Conservation (phyloP, 2,329 filamentous ascomycete genomes). For the Fusarium sp. region DNA sequence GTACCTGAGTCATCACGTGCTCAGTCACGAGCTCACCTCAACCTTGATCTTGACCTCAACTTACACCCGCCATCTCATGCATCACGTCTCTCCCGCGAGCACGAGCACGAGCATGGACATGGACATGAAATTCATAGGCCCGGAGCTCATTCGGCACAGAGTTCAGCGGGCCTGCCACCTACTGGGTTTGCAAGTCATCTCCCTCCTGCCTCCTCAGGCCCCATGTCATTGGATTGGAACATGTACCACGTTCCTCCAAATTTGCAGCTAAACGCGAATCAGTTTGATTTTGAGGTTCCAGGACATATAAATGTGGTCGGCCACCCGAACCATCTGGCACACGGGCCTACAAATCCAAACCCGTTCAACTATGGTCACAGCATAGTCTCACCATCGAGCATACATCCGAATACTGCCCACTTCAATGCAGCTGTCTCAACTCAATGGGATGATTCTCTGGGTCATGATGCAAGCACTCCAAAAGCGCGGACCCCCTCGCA, state of each 20-base stretch:
- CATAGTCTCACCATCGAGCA: conserved; percentile 43
- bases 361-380: conserved; percentile 37
- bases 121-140: conserved; percentile 6
- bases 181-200: conserved; percentile 33
- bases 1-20: conserved; percentile 37
- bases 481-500: conserved; percentile 43
- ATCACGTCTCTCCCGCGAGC: conserved; percentile 19
- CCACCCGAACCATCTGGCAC: conserved; percentile 37
- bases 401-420: conserved; percentile 37
- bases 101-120: conserved; percentile 5
- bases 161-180: conserved; percentile 23
- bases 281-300: conserved; percentile 43
- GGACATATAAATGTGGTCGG: conserved; percentile 34
- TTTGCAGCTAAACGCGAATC: conserved; percentile 33
- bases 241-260: conserved; percentile 37
- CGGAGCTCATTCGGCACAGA: conserved; percentile 30
- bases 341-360: conserved; percentile 28
- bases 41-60: conserved; percentile 38
- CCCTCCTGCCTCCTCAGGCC: conserved; percentile 20
- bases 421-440: conserved; percentile 30
- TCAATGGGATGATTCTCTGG: conserved; percentile 42
- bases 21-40: conserved; percentile 35
- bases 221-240: conserved; percentile 43
- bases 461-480: conserved; percentile 42
- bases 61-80: conserved; percentile 36